Evolutionary conservation across 345 rosid species (phyloP).

Genomic region (Arabidopsis thaliana): TAIR10.1 NC_003075.7:2407501-2408000

Average conservation of each 20-base stretch:
- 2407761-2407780: not conserved
- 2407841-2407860: slow-evolving; percentile 88
- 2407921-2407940: slow-evolving; percentile 88
- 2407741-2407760: slow-evolving; percentile 11
- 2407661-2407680: not conserved
- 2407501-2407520: no score
- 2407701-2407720: not conserved
- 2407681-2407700: not conserved
- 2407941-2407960: slow-evolving; percentile 81
- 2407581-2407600: no score
- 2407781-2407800: slow-evolving; percentile 1
- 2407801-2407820: not conserved
- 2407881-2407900: slow-evolving; percentile 73
- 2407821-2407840: slow-evolving; percentile 85
- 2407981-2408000: slow-evolving; percentile 84
- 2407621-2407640: no score
- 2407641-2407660: no score
- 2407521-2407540: no score
- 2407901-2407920: slow-evolving; percentile 95
- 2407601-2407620: no score
- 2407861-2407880: slow-evolving; percentile 68
- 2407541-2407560: no score
- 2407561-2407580: no score
- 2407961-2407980: slow-evolving; percentile 61
- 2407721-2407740: not conserved